phyloP scores from a whole-genome alignment of 192 early-diverging fungal genomes.

The Gaertneriomyces sp. region DNA sequence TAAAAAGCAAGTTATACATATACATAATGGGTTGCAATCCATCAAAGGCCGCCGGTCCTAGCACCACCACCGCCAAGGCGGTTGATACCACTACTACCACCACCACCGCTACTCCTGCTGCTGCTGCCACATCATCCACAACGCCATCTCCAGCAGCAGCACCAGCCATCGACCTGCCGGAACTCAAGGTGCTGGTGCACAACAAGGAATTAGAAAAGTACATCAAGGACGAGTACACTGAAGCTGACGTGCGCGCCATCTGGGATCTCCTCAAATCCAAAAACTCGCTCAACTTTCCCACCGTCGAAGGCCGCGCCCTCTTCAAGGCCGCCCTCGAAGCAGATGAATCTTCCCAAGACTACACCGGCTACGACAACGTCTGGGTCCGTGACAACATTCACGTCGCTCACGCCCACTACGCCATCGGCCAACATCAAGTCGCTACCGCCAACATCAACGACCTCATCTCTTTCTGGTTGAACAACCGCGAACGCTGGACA shows the following conservation, averaged over 20 bases:
- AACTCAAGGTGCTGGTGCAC: constrained; percentile 13
- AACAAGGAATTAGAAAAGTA: constrained; percentile 5
- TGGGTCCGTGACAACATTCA: constrained; percentile 43
- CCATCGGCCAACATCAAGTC: constrained; percentile 8
- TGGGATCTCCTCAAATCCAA: constrained; percentile 23
- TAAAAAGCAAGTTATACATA: too few relatives aligned
- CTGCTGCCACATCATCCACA: too few relatives aligned
- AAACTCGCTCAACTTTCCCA: constrained; percentile 28
- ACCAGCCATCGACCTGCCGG: background rate
- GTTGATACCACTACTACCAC: background rate
- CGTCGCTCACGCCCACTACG: constrained; percentile 30
- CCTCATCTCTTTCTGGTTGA: constrained; percentile 31
- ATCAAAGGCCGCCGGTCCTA: background rate
- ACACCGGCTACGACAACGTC: constrained; percentile 41
- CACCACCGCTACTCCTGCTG: too few relatives aligned
- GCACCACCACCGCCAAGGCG: background rate
- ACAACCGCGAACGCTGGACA: constrained; percentile 25
- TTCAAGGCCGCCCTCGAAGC: constrained; percentile 32
- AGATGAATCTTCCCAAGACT: constrained; percentile 11
- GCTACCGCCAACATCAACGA: constrained; percentile 24
- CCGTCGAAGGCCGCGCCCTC: constrained; percentile 27
- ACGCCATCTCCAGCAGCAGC: background rate
- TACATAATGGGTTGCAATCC: too few relatives aligned
- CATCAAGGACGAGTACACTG: constrained; percentile 26
- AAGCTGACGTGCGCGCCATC: constrained; percentile 15